Base-by-base conservation (phyloP, 805 yeast species). In the Spathaspora sp. region DNA sequence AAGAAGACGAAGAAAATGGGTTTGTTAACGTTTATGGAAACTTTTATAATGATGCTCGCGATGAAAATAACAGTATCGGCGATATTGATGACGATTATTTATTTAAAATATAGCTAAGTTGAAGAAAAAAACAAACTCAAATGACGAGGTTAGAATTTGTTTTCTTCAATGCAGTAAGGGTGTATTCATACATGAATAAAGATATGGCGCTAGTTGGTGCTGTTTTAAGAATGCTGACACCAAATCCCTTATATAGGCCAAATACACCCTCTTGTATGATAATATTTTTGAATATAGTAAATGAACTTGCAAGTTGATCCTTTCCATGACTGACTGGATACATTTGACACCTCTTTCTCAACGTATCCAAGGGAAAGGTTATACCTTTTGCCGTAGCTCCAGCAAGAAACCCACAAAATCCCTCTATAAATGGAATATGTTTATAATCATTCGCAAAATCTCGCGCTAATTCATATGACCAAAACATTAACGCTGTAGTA, bases 301-400 rank as follows among this genome's bases (percentile, higher is more conserved):
- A 19, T n/a, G 56, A 47, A 7, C 47, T 45, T 14, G 51, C 20
- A 26, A 46, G 48, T 20, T 28, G 18, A 14, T 42, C 44, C 28
- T 23, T 42, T 49, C 46, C 47, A 53, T 57, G 46, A 28, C 49
- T 31, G 47, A 60, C 58, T 44, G 63, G 52, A 35, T 54, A 54
- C 68, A 92, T 82, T 64, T 93, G 97, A 44, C 87, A 67, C 39
- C 96, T 72, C 60, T 90, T 83, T 19, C 97, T 75, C 2, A 92
- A 64, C 0, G 96, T 82, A 65, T 94, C 99, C 44, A 94, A 64
- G 0, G 99, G 99, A 66, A 89, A 94, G 0, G 89, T 84, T 0
- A 82, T 56, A 0, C 83, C 79, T 65, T 94, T 94, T 11, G 96
- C 80, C 2, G 82, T 57, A 0, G 82, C 73, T 0, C 97, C 98